Conservation (phyloP, 2,329 filamentous ascomycete genomes). For the Chrysoporthe austroafricana region DNA sequence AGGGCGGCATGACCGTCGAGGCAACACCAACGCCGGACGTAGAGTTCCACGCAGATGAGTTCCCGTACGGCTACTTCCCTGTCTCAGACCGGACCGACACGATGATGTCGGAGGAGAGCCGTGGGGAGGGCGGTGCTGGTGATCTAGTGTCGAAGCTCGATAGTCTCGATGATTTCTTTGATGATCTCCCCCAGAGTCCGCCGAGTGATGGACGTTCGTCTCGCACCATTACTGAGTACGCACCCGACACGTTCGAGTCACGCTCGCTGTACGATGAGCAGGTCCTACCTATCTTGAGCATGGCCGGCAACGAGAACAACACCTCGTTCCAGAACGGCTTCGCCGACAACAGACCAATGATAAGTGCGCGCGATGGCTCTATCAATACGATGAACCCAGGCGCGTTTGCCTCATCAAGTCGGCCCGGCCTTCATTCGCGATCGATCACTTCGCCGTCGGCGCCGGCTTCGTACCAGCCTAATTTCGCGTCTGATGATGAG, state of each 20-base stretch:
- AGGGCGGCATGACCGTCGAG: slow-evolving; percentile 60
- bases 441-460: slow-evolving; percentile 82
- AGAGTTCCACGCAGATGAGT: slow-evolving; percentile 91
- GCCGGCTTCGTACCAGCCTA: slow-evolving; percentile 57
- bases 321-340: slow-evolving; percentile 88
- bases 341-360: slow-evolving; percentile 68
- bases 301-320: slow-evolving; percentile 68
- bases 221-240: slow-evolving; percentile 66
- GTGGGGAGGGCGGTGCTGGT: slow-evolving; percentile 73
- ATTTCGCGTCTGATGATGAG: slow-evolving; percentile 77
- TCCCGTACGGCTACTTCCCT: slow-evolving; percentile 78
- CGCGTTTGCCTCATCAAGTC: slow-evolving; percentile 54
- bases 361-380: slow-evolving; percentile 60
- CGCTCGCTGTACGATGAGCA: slow-evolving; percentile 91
- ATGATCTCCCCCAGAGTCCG: slow-evolving; percentile 65
- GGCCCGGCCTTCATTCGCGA: slow-evolving; percentile 76
- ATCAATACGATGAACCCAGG: slow-evolving; percentile 66
- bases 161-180: slow-evolving; percentile 81
- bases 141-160: slow-evolving; percentile 83
- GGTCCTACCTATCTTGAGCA: slow-evolving; percentile 85
- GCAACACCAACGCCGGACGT: slow-evolving; percentile 79
- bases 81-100: slow-evolving; percentile 77
- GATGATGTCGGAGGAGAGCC: slow-evolving; percentile 86
- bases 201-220: slow-evolving; percentile 66
- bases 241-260: slow-evolving; percentile 69